A percentile compares a stretch with the other conserved stretches of the same genome.
phyloP scores from a whole-genome alignment of 2,329 filamentous ascomycete genomes.

The Sclerotinia glacialis region DNA sequence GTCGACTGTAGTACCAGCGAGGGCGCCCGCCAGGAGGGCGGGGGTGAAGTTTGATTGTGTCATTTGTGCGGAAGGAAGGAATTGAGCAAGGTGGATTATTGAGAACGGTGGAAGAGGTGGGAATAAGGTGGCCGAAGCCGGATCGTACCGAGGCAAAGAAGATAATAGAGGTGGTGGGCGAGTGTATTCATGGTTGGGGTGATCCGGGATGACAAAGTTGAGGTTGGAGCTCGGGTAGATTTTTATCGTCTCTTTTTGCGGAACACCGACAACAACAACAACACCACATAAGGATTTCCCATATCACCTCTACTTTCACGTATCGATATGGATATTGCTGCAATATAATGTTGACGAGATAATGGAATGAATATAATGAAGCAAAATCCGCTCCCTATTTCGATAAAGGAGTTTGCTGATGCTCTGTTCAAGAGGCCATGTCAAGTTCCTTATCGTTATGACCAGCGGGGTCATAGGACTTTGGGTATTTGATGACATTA shows the following conservation, averaged over 20 bases:
- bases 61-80: slow-evolving; percentile 25
- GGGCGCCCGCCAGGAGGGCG: slow-evolving; percentile 73
- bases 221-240: slow-evolving; percentile 20
- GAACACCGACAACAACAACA: not conserved
- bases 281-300: not conserved
- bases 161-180: not conserved
- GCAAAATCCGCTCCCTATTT: slow-evolving; percentile 23
- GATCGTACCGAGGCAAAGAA: slow-evolving; percentile 3
- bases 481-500: slow-evolving; percentile 8
- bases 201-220: slow-evolving; percentile 19
- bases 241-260: slow-evolving; percentile 14
- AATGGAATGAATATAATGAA: slow-evolving; percentile 19
- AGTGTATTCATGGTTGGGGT: slow-evolving; percentile 2
- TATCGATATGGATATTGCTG: not conserved
- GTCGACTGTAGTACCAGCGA: slow-evolving; percentile 95
- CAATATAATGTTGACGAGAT: not conserved
- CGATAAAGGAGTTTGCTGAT: slow-evolving; percentile 26
- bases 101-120: not conserved
- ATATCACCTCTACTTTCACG: not conserved
- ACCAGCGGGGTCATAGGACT: not conserved
- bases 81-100: slow-evolving; percentile 19
- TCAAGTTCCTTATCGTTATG: slow-evolving; percentile 12
- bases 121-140: slow-evolving; percentile 18
- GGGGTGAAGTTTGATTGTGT: slow-evolving; percentile 52
- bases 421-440: slow-evolving; percentile 27